Evolutionary conservation across 805 yeast species (phyloP).

Genomic region (Candida tallmaniae): DNA sequence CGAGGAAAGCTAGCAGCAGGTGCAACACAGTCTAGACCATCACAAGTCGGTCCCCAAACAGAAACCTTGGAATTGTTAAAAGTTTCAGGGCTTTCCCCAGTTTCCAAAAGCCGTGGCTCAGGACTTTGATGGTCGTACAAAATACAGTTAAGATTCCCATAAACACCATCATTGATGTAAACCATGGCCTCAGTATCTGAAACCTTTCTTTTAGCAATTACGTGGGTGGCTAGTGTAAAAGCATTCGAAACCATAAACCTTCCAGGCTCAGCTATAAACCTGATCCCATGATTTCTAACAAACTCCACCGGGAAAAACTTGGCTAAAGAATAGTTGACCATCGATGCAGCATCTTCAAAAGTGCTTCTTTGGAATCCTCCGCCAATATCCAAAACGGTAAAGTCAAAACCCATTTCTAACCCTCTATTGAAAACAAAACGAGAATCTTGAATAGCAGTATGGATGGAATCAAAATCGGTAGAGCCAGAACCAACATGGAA

Average conservation of each 20-base stretch:
- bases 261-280: constrained; percentile 89
- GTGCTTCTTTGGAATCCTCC: constrained; percentile 80
- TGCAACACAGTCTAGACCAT: constrained; percentile 84
- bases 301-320: constrained; percentile 50
- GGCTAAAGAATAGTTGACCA: constrained; percentile 53
- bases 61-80: constrained; percentile 45
- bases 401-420: constrained; percentile 23
- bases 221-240: constrained; percentile 77
- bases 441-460: constrained; percentile 70
- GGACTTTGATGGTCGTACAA: constrained; percentile 89
- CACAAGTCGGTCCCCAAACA: constrained; percentile 99
- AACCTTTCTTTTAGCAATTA: constrained; percentile 72
- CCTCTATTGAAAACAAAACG: constrained; percentile 63
- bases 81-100: background rate
- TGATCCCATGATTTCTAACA: constrained; percentile 22
- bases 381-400: constrained; percentile 76
- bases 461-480: constrained; percentile 60
- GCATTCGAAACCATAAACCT: constrained; percentile 82
- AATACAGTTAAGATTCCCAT: constrained; percentile 93
- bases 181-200: constrained; percentile 58
- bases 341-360: constrained; percentile 55
- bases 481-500: constrained; percentile 98
- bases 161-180: constrained; percentile 91
- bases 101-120: constrained; percentile 52
- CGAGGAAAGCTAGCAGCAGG: constrained; percentile 47